Base-by-base conservation (phyloP, 139 green algal species). In the Diplosphaera chodatii region DNA sequence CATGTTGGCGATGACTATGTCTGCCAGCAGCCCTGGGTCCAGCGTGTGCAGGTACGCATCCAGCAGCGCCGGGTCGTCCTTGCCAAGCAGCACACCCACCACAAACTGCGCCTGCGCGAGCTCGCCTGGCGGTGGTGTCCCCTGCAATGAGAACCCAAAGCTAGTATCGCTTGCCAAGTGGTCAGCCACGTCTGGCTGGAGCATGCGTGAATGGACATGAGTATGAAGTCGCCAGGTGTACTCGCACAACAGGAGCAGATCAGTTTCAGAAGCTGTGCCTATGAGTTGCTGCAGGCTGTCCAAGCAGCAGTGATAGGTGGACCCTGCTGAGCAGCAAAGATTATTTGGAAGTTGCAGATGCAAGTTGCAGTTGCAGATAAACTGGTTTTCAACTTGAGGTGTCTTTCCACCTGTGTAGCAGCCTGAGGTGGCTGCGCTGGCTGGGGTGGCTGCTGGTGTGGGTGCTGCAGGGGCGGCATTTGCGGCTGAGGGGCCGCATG, bases 1-100 rank as follows among this genome's bases (percentile, higher is more conserved):
- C 76, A 86, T 76, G 65, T 74, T 79, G 25, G 70, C 56, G 48
- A 86, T 55, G 67, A 89, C 76, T 1, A 86, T 65, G 56, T 89
- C 84, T 13, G 84, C 84, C 22, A 88, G 68, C 73, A 87, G 72
- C 0, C 28, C 55, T 0, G 79, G 74, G 6, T 74, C 48, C 32
- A 89, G 68, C 16, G 66, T 40, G 23, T 37, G 63, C 20, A 84
- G 40, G 31, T 86, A 67, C 8, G 66, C 73, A 5, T 69, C 63
- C 63, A 85, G 73, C 41, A 67, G 74, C 29, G 31, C 40, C 21
- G 67, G 62, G 33, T 85, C 72, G 1, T 67, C 32, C 13, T 55
- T 32, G 1, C 74, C 67, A 25, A 79, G 68, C 59, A 84, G 75
- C 18, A 69, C 72, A 2, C 56, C 67, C 68, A 84, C 23, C 27